Evolutionary conservation across 2,329 filamentous ascomycete genomes (phyloP).

Genomic region (Metarhizium guizhouense): DNA sequence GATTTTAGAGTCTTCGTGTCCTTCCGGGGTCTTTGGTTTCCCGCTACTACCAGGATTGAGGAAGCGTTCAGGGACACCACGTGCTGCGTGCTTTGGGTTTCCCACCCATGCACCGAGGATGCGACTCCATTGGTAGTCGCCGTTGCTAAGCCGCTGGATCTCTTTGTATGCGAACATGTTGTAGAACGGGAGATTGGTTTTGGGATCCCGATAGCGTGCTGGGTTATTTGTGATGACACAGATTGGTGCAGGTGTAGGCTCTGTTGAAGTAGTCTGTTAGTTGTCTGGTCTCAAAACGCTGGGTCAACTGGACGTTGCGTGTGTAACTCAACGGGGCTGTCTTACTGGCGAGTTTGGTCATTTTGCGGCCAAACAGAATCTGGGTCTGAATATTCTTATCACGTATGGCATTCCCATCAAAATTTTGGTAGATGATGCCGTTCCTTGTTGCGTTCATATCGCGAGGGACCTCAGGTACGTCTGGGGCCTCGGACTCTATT

Average conservation of each 20-base stretch:
- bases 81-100: conserved; percentile 51
- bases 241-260: conserved; percentile 42
- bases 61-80: conserved; percentile 76
- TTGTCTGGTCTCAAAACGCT: background rate
- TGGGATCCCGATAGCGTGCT: conserved; percentile 77
- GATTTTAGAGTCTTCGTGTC: conserved; percentile 12
- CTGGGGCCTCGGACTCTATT: conserved; percentile 11
- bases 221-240: conserved; percentile 79
- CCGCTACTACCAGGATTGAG: conserved; percentile 25
- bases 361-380: conserved; percentile 50
- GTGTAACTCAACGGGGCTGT: conserved; percentile 4
- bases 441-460: conserved; percentile 28
- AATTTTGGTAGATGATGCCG: conserved; percentile 52
- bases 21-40: background rate
- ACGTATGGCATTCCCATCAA: conserved; percentile 46
- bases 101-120: conserved; percentile 81
- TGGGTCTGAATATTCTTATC: conserved; percentile 49
- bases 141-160: conserved; percentile 63
- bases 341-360: conserved; percentile 48
- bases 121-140: conserved; percentile 74
- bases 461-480: conserved; percentile 6
- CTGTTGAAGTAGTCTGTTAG: conserved; percentile 19
- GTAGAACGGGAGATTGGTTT: conserved; percentile 72
- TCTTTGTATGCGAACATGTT: conserved; percentile 75
- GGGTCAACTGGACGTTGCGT: background rate